Evolutionary conservation across 2,329 filamentous ascomycete species (phyloP), one percentile per base, ranked within the genome.

Genomic region (Trichoderma breve): DNA sequence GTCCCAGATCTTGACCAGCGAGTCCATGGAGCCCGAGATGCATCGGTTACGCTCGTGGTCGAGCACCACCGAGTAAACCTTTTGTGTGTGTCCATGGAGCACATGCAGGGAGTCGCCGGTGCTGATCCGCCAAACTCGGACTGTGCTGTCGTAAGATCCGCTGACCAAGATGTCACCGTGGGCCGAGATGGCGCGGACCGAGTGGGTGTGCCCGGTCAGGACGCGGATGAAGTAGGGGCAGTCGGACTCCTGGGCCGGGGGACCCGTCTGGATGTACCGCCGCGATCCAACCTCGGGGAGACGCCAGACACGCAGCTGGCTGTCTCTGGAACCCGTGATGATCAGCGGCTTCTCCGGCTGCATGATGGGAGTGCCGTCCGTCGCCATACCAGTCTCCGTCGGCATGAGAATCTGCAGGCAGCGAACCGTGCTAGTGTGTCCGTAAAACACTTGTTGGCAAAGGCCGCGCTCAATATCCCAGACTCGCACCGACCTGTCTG

Each of bases 11-110:
- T 98, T 98, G 79, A 99, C 96, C 74, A 95, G 88, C 74, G 96
- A 97, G 81, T 99, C 96, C 96, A 99, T 99, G 7, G 95, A 97
- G 14, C 96, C 96, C 74, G 95, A 98, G 74, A 99, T 98, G 82
- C 96, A 99, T 53, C 95, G 92, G 78, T 97, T 97, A 72, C 96
- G 92, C 77, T 92, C 91, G 76, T 94, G 92, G 78, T 99, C 96
- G 26, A 98, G 85, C 9, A 99, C 96, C 9, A 99, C 96, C 73
- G 95, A 98, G 81, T 99, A 99, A 0, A 99, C 96, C 81, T 99
- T 98, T 80, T 95, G 91, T 0, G 89, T 88, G 79, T 99, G 96
- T 1, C 96, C 96, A 73, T 92, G 90, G 5, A 99, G 86, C 14
- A 94, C 90, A 78, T 97, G 93, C 4, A 96, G 80, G 8, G 92